Evolutionary conservation across 1,284 basidiomycete genomes (phyloP).

Genomic region (Trichosporon sp.): DNA sequence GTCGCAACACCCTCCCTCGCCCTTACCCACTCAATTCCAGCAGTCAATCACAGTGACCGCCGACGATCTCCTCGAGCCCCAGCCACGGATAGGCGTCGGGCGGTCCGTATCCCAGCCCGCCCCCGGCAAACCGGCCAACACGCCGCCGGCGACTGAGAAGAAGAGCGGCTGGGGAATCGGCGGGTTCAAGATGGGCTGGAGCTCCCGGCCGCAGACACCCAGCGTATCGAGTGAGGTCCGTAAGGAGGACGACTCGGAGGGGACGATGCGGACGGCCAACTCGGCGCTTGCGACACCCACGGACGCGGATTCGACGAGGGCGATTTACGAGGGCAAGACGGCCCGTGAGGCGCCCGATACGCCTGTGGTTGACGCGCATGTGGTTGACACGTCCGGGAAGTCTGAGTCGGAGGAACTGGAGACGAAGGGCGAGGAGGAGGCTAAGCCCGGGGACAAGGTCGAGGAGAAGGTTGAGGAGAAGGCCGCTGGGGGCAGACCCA

Average conservation of each 20-base stretch:
- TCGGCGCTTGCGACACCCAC: not conserved
- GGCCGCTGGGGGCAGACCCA: not conserved
- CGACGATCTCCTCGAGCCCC: constrained; percentile 15
- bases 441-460: not conserved
- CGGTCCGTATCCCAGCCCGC: not conserved
- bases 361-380: too few species aligned
- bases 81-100: not conserved
- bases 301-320: not conserved
- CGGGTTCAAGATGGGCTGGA: constrained; percentile 17
- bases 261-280: not conserved
- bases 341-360: constrained; percentile 12
- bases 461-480: not conserved
- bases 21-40: too few species aligned
- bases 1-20: not conserved
- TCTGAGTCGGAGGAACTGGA: not conserved
- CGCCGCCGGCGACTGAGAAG: constrained; percentile 19
- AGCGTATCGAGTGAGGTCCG: not conserved
- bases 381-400: constrained; percentile 14
- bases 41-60: constrained; percentile 12
- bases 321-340: constrained; percentile 23
- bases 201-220: constrained; percentile 4
- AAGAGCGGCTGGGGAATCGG: constrained; percentile 28
- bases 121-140: not conserved
- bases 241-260: not conserved
- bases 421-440: not conserved